Percentiles rank a stretch among this genome's conserved stretches.
Evolutionary conservation across 345 rosid species (phyloP).

Genomic region (Gossypioides kirkii): DNA sequence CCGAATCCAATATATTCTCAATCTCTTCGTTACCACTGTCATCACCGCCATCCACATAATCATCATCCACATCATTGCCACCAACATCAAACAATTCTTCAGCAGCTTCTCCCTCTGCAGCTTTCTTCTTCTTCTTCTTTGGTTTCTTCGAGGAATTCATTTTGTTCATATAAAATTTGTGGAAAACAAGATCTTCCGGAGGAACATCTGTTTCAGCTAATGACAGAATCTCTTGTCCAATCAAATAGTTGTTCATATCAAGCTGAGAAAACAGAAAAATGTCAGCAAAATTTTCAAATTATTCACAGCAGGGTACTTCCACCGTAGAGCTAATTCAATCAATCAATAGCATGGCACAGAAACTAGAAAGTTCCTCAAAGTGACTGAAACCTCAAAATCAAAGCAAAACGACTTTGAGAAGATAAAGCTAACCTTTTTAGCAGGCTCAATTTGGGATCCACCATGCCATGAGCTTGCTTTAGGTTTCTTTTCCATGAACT

Average conservation of each 20-base stretch:
- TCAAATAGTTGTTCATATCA: conserved; percentile 69
- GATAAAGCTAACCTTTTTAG: conserved; percentile 62
- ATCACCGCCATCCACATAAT: conserved; percentile 55
- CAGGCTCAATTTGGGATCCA: conserved; percentile 94
- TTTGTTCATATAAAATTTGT: conserved; percentile 84
- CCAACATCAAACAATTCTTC: conserved; percentile 63
- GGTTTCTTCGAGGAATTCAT: conserved; percentile 54
- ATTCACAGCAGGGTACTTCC: not conserved
- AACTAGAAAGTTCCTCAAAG: not conserved
- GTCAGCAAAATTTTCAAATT: not conserved
- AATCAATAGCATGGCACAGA: not conserved
- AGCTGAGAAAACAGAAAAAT: conserved; percentile 37
- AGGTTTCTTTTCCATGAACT: conserved; percentile 97
- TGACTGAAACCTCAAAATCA: not conserved
- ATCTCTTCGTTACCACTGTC: conserved; percentile 94
- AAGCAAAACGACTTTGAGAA: not conserved
- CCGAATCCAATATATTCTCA: conserved; percentile 65
- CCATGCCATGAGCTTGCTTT: conserved; percentile 88
- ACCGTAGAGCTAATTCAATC: not conserved
- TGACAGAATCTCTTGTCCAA: conserved; percentile 77
- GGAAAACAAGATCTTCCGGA: conserved; percentile 93
- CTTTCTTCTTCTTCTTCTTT: conserved; percentile 83
- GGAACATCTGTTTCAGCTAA: conserved; percentile 82
- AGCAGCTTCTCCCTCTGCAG: conserved; percentile 64
- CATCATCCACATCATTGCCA: conserved; percentile 55